Evolutionary conservation across 2,329 filamentous ascomycete genomes (phyloP).

Genomic region (Aspergillus hortae): DNA sequence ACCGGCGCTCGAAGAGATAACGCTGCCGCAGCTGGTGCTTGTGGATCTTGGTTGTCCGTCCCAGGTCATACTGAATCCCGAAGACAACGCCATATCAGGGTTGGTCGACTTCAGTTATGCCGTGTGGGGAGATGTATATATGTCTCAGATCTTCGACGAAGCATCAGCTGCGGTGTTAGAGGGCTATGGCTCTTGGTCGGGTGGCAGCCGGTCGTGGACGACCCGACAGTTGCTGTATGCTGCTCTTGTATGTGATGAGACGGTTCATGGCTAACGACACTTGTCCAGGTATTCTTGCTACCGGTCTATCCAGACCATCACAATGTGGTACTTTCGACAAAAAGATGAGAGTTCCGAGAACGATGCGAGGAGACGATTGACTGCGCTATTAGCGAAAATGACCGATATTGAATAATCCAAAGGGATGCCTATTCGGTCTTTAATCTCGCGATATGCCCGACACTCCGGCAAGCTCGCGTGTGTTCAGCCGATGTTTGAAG

Average conservation of each 20-base stretch:
- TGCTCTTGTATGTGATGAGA: neutral
- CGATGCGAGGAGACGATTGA: conserved; percentile 34
- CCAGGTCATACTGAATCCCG: conserved; percentile 51
- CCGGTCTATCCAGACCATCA: conserved; percentile 33
- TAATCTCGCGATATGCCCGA: too few species aligned
- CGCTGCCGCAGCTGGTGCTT: conserved; percentile 50
- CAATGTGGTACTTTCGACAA: conserved; percentile 38
- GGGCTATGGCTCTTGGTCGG: conserved; percentile 29
- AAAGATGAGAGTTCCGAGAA: conserved; percentile 35
- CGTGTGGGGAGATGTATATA: conserved; percentile 55
- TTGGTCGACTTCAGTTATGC: conserved; percentile 52
- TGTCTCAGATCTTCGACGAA: conserved; percentile 49
- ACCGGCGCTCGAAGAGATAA: conserved; percentile 48
- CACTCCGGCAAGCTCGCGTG: too few species aligned
- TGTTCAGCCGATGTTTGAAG: too few species aligned
- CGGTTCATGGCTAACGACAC: neutral
- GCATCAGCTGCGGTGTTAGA: conserved; percentile 34
- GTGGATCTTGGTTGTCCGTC: conserved; percentile 47
- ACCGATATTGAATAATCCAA: conserved; percentile 9
- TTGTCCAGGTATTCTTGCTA: conserved; percentile 37
- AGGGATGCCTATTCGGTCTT: too few species aligned
- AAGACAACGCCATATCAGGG: conserved; percentile 47
- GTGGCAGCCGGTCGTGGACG: conserved; percentile 21
- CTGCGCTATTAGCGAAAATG: conserved; percentile 28
- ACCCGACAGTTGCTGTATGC: conserved; percentile 36